A percentile compares a stretch with the other conserved stretches of the same genome.
phyloP scores from a whole-genome alignment of 73 alveolate genomes.

The Tetrahymena elliotti region DNA sequence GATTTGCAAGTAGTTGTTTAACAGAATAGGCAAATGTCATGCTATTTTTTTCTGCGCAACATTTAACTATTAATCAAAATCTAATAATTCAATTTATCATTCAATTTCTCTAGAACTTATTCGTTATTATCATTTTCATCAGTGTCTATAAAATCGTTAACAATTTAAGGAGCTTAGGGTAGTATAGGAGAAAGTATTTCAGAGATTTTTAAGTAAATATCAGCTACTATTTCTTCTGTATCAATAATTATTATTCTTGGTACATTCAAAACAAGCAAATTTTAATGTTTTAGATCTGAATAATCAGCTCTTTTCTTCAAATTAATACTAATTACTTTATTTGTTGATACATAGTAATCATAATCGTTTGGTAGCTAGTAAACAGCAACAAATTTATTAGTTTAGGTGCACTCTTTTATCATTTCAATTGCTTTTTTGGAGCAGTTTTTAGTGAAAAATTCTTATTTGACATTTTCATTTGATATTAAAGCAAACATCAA shows the following conservation, averaged over 20 bases:
- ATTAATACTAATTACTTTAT: not conserved
- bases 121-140: not conserved
- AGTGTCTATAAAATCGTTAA: not conserved
- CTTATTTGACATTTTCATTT: not conserved
- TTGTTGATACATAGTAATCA: not conserved
- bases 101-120: not conserved
- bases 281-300: not conserved
- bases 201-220: not conserved
- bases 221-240: not conserved
- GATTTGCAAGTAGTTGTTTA: not conserved
- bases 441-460: not conserved
- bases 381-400: not conserved
- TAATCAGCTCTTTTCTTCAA: not conserved
- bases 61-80: not conserved
- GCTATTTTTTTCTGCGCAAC: not conserved
- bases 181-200: not conserved
- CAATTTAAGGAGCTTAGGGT: not conserved
- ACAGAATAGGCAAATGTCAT: not conserved
- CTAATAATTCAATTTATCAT: not conserved
- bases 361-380: not conserved
- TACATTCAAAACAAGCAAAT: not conserved
- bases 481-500: not conserved
- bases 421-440: not conserved
- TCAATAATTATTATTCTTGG: not conserved
- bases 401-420: not conserved